Percentiles rank a stretch among this genome's conserved stretches.
phyloP scores from a whole-genome alignment of 345 rosid species.

The Brassica incana region DNA sequence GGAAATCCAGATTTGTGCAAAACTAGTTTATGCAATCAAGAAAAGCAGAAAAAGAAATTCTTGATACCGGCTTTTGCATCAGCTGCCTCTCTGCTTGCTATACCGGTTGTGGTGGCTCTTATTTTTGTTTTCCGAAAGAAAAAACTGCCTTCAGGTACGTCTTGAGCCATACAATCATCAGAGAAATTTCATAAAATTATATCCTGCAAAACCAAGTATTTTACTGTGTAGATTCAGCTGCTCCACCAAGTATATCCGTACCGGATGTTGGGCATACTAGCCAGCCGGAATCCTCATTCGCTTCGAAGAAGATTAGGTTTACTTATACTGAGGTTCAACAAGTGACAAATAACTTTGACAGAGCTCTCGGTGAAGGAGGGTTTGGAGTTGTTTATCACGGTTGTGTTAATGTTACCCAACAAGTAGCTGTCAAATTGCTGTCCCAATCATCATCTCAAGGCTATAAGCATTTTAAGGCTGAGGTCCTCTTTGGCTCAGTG shows the following conservation, averaged over 20 bases:
- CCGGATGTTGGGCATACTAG: background rate
- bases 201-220: background rate
- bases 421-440: constrained; percentile 48
- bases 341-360: constrained; percentile 44
- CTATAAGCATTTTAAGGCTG: constrained; percentile 46
- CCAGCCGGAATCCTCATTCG: background rate
- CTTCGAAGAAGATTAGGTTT: constrained; percentile 30
- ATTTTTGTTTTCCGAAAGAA: constrained; percentile 25
- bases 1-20: constrained; percentile 41
- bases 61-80: constrained; percentile 33
- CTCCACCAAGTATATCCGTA: background rate
- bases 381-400: constrained; percentile 50
- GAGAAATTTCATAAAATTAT: background rate
- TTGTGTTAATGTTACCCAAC: constrained; percentile 23
- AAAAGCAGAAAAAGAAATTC: background rate
- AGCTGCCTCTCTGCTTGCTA: constrained; percentile 17
- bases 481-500: constrained; percentile 29
- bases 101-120: constrained; percentile 24
- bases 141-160: constrained; percentile 15
- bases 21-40: constrained; percentile 13
- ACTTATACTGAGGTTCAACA: constrained; percentile 34
- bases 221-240: background rate
- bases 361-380: constrained; percentile 44
- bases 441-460: constrained; percentile 47
- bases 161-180: background rate